Percentiles rank a stretch among this genome's conserved stretches.
phyloP scores from a whole-genome alignment of 257 asterid species.

The Osmanthus fragrans region DNA sequence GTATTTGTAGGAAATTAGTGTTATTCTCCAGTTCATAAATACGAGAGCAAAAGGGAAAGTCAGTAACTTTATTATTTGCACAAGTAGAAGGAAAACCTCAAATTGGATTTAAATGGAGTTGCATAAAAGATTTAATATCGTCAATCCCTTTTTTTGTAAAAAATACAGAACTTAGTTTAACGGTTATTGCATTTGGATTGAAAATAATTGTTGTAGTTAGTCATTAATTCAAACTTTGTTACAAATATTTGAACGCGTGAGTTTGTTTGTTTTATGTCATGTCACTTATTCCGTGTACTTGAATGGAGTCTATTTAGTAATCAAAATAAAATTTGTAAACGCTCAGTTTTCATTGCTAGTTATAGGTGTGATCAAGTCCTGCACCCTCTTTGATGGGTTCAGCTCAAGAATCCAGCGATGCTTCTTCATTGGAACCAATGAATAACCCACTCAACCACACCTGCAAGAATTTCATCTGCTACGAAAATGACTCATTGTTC shows the following conservation, averaged over 20 bases:
- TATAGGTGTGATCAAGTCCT: slow-evolving; percentile 36
- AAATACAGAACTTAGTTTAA: background rate
- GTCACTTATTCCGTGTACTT: too few species aligned
- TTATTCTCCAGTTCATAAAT: background rate
- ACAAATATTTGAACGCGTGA: too few species aligned
- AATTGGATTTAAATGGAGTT: background rate
- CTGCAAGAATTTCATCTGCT: slow-evolving; percentile 20
- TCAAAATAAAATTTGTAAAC: background rate
- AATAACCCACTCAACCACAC: slow-evolving; percentile 22
- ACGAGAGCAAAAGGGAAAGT: background rate
- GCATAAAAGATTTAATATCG: background rate
- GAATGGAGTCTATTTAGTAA: too few species aligned
- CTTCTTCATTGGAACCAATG: slow-evolving; percentile 20
- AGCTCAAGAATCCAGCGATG: slow-evolving; percentile 21
- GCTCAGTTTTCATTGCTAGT: background rate
- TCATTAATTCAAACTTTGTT: too few species aligned
- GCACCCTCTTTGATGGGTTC: slow-evolving; percentile 34
- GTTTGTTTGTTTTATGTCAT: background rate
- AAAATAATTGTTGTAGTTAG: background rate
- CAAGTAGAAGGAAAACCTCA: background rate
- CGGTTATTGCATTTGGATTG: background rate
- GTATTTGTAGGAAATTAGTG: background rate
- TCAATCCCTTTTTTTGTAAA: background rate
- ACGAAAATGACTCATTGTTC: slow-evolving; percentile 1
- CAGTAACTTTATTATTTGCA: background rate